Conservation (phyloP, 192 early-diverging fungal genomes). For the Umbelopsis vinacea region DNA sequence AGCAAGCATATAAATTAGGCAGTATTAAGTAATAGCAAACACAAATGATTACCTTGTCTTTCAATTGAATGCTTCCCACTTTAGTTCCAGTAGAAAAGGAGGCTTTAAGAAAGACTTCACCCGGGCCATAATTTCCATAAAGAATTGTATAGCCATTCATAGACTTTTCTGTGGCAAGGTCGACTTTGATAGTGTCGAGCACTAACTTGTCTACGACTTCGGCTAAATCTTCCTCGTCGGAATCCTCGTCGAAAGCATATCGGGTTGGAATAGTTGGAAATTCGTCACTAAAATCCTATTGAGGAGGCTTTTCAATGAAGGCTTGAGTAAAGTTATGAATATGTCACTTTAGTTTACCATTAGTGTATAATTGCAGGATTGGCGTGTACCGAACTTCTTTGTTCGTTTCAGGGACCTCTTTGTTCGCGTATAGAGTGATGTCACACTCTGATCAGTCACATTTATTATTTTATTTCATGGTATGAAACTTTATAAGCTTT, state of each 20-base stretch:
- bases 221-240: neutral
- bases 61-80: neutral
- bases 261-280: slow-evolving; percentile 15
- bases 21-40: neutral
- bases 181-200: slow-evolving; percentile 6
- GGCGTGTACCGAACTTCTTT: no score
- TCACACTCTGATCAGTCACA: no score
- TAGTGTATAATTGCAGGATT: neutral
- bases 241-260: slow-evolving; percentile 16
- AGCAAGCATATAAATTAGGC: no score
- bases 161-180: neutral
- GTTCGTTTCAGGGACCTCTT: no score
- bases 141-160: neutral
- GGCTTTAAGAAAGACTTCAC: neutral
- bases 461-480: no score
- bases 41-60: neutral
- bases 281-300: neutral
- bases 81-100: no score
- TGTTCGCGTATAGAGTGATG: no score
- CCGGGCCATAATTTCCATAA: slow-evolving; percentile 2
- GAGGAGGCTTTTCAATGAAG: neutral
- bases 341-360: neutral
- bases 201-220: slow-evolving; percentile 9
- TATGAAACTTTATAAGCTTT: no score
- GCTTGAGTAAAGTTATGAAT: no score